Conservation (phyloP, 139 green algal species). For the Haematococcus lacustris region DNA sequence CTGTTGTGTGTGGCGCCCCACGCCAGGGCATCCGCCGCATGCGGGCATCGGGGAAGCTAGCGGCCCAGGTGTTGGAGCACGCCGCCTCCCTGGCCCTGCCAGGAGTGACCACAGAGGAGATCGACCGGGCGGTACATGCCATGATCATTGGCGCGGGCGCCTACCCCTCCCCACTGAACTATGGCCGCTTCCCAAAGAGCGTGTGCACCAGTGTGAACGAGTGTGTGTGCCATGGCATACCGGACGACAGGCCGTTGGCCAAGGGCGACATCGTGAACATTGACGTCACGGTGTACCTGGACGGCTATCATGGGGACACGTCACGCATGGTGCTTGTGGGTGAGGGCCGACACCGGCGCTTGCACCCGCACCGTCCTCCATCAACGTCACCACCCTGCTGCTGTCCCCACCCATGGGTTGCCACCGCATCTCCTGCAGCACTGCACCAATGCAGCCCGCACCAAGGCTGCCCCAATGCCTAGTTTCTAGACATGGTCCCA, state of each 20-base stretch:
- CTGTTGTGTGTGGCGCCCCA: too few species aligned
- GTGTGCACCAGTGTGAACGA: conserved; percentile 98
- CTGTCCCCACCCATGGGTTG: too few species aligned
- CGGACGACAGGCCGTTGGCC: conserved; percentile 36
- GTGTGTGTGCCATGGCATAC: conserved; percentile 91
- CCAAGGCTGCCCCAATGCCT: not conserved
- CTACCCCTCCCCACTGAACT: conserved; percentile 84
- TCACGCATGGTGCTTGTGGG: conserved; percentile 56
- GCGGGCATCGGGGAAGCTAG: conserved; percentile 75
- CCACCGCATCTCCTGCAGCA: not conserved
- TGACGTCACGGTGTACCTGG: conserved; percentile 92
- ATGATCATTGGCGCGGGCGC: conserved; percentile 91
- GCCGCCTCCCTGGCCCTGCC: conserved; percentile 68
- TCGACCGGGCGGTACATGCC: conserved; percentile 95
- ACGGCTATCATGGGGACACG: conserved; percentile 96
- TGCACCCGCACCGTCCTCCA: not conserved
- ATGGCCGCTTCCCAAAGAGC: conserved; percentile 86
- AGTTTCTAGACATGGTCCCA: not conserved
- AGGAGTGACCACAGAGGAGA: conserved; percentile 90
- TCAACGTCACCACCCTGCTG: too few species aligned
- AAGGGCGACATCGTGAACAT: conserved; percentile 96
- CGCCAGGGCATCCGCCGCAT: too few species aligned
- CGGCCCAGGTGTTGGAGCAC: conserved; percentile 70
- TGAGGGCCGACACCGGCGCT: not conserved
- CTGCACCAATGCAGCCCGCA: not conserved